Evolutionary conservation across 169 alveolate species (phyloP), one percentile per base, ranked within the genome.

Genomic region (Neospora caninum): DNA sequence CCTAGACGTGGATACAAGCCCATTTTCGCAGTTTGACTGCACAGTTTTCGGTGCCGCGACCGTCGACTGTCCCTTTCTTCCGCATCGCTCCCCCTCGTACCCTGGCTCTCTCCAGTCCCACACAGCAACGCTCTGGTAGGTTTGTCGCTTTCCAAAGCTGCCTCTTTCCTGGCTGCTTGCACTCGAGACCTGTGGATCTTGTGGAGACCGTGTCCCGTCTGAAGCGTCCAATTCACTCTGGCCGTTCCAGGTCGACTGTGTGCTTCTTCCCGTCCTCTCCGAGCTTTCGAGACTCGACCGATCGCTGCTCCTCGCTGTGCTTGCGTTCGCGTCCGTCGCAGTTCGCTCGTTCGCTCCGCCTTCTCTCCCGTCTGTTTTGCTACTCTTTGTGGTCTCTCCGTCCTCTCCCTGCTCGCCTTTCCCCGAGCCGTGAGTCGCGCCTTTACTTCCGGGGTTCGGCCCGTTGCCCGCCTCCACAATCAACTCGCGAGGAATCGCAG

Each of bases 81-180:
- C 58, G 13, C 58, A 49, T 4, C 58, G 58, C 58, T 49, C 13
- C 42, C 7, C 39, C 7, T 25, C 78, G 53, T 84, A 43, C 92
- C 92, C 94, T 49, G 80, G 27, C 13, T 54, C 94, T 49, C 80
- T 82, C 95, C 95, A 94, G 83, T 94, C 67, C 95, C 95, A 94
- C 43, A 94, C 89, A 16, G 95, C 94, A 36, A 94, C 91, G 64
- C 94, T 88, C 58, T 94, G 95, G 92, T 54, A 83, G 45, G 73
- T 64, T 16, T 64, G 73, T 27, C 29, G 7, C 67, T 67, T 22
- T 58, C 93, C 31, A 64, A 41, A 6, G 22, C 0, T 38, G 64
- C 31, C 70, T 1, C 25, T 13, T 73, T n/a, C 84, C 42, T 73
- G 49, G 43, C 39, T 31, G n/a, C 43, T 27, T 45, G 45, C 13